Conservation (phyloP, 352 stramenopile species). For the Pythium folliculosum region DNA sequence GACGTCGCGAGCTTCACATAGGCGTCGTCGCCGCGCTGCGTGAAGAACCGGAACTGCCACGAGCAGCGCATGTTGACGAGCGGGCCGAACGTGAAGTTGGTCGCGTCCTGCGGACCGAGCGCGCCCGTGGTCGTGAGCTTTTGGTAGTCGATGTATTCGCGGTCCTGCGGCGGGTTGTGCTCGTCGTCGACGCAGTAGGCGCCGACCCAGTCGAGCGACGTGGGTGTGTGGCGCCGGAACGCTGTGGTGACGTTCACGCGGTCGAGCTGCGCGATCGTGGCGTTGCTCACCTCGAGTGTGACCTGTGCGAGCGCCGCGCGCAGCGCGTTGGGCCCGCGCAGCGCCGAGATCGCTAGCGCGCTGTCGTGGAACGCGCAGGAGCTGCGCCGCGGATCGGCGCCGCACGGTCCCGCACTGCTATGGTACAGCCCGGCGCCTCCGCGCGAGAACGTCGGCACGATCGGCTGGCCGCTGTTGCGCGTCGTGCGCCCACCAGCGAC, state of each 20-base stretch:
- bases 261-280: conserved; percentile 8
- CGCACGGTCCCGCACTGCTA: conserved; percentile 3
- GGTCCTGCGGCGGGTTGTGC: background rate
- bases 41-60: conserved; percentile 39
- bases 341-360: background rate
- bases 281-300: background rate
- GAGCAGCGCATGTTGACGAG: conserved; percentile 40
- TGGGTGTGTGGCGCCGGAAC: background rate
- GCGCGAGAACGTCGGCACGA: background rate
- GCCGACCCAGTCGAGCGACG: conserved; percentile 23
- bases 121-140: background rate
- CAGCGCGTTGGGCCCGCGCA: background rate
- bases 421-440: conserved; percentile 20
- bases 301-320: background rate
- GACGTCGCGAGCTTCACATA: conserved; percentile 18
- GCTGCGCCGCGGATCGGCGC: background rate
- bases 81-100: conserved; percentile 13
- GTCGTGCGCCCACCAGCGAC: background rate
- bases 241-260: background rate
- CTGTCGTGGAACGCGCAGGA: conserved; percentile 9
- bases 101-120: background rate
- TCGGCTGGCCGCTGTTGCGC: background rate
- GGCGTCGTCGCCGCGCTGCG: background rate
- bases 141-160: conserved; percentile 24
- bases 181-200: conserved; percentile 26